Percentiles rank a stretch among this genome's conserved stretches.
Evolutionary conservation across 2,329 filamentous ascomycete genomes (phyloP).

Genomic region (Ophiostoma perfectum): DNA sequence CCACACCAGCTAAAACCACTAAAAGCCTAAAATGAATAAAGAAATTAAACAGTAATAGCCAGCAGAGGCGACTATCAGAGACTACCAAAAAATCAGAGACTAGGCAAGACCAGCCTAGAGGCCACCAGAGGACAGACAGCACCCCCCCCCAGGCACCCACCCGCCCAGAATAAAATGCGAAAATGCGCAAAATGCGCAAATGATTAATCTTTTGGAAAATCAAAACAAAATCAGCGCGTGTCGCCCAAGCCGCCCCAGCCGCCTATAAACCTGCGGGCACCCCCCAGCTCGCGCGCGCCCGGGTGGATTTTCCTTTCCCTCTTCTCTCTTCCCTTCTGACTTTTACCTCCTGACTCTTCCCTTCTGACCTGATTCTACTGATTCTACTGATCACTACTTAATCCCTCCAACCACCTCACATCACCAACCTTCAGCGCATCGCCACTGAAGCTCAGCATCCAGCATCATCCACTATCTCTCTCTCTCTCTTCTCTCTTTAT

Average conservation of each 20-base stretch:
- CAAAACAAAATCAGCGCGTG: constrained; percentile 28
- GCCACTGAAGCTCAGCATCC: constrained; percentile 21
- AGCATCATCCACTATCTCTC: constrained; percentile 8
- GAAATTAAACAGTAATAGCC: background rate
- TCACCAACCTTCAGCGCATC: constrained; percentile 25
- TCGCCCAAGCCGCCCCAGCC: constrained; percentile 25
- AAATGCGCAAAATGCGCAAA: background rate
- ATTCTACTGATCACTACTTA: background rate
- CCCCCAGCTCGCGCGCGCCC: constrained; percentile 25
- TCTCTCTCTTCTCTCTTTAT: background rate
- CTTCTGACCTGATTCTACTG: background rate
- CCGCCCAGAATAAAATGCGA: background rate
- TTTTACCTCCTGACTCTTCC: constrained; percentile 14
- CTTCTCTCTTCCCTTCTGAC: constrained; percentile 8
- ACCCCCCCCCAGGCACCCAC: background rate
- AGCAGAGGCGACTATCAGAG: too few species aligned
- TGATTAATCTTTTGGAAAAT: background rate
- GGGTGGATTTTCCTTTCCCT: constrained; percentile 19
- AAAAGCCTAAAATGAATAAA: background rate
- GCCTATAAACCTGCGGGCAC: constrained; percentile 28
- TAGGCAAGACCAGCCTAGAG: background rate
- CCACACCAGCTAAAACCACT: background rate
- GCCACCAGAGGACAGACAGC: background rate
- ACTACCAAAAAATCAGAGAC: background rate
- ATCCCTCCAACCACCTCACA: constrained; percentile 3